phyloP scores from a whole-genome alignment of 2,329 filamentous ascomycete species.

The Beauveria varroae region DNA sequence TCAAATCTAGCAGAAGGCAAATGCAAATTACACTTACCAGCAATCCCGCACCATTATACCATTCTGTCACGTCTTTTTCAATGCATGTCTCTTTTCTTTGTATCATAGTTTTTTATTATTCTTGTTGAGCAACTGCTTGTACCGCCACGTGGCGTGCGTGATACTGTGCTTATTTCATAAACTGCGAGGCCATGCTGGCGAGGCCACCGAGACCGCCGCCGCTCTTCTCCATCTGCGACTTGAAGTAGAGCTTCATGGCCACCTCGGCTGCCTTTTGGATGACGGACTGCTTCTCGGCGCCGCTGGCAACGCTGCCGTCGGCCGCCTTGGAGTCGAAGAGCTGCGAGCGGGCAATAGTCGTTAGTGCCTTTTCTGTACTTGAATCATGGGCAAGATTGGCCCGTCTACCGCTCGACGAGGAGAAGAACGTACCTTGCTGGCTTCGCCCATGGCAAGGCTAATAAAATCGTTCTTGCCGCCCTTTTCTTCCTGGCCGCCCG shows the following conservation, averaged over 20 bases:
- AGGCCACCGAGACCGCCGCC: constrained; percentile 27
- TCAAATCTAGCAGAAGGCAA: too few relatives aligned
- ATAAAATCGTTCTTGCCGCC: constrained; percentile 72
- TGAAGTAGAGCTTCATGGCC: constrained; percentile 87
- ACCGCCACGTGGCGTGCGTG: neutral
- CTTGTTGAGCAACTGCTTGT: neutral
- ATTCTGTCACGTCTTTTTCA: neutral
- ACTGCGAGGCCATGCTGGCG: constrained; percentile 40
- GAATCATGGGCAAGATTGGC: neutral
- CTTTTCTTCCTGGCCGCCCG: constrained; percentile 42
- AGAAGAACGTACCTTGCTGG: constrained; percentile 57
- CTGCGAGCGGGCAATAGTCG: constrained; percentile 21
- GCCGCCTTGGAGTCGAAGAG: constrained; percentile 53
- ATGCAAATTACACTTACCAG: neutral
- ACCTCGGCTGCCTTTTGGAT: constrained; percentile 75
- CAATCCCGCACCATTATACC: neutral
- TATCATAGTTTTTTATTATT: neutral
- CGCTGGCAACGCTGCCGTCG: constrained; percentile 44
- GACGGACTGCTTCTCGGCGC: constrained; percentile 71
- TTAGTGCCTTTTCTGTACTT: neutral
- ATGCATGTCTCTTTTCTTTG: neutral
- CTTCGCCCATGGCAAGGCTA: constrained; percentile 81
- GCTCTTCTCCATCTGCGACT: constrained; percentile 52
- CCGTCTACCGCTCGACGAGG: too few relatives aligned
- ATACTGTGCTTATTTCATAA: constrained; percentile 25